Evolutionary conservation across 2,329 filamentous ascomycete genomes (phyloP).

Genomic region (Fusarium sp.): DNA sequence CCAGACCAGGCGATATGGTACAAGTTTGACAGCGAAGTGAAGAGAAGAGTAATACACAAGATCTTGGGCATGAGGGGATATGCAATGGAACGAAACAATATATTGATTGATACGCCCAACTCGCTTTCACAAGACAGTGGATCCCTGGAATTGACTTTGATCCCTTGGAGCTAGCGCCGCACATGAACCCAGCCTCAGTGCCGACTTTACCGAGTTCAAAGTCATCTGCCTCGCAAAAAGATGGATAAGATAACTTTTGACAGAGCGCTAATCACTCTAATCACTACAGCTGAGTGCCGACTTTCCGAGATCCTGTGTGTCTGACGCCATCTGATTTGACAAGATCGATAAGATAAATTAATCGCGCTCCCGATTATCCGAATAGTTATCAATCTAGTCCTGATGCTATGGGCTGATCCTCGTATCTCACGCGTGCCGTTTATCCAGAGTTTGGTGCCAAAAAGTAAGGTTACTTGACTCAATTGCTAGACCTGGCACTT

Average conservation of each 20-base stretch:
- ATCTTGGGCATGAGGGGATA: neutral
- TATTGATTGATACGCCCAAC: neutral
- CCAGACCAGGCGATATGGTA: neutral
- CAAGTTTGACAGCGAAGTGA: neutral
- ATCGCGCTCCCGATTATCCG: neutral
- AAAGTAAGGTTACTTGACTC: neutral
- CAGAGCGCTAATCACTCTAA: neutral
- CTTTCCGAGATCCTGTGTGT: neutral
- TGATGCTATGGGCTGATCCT: neutral
- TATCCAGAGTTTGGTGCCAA: neutral
- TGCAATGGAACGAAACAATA: neutral
- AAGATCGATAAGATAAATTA: slow-evolving; percentile 1
- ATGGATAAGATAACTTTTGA: neutral
- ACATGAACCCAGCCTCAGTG: neutral
- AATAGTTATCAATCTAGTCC: neutral
- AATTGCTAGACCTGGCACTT: neutral
- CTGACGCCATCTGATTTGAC: neutral
- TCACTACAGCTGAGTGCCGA: neutral
- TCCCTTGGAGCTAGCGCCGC: neutral
- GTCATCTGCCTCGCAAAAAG: neutral
- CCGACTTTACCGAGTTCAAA: neutral
- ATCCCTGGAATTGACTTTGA: neutral
- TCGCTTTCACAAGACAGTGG: neutral
- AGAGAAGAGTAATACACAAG: neutral
- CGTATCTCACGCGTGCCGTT: neutral